A percentile compares a stretch with the other conserved stretches of the same genome.
Evolutionary conservation across 208 protist species (phyloP).

Genomic region (Kentomonas sorsogonicus): DNA sequence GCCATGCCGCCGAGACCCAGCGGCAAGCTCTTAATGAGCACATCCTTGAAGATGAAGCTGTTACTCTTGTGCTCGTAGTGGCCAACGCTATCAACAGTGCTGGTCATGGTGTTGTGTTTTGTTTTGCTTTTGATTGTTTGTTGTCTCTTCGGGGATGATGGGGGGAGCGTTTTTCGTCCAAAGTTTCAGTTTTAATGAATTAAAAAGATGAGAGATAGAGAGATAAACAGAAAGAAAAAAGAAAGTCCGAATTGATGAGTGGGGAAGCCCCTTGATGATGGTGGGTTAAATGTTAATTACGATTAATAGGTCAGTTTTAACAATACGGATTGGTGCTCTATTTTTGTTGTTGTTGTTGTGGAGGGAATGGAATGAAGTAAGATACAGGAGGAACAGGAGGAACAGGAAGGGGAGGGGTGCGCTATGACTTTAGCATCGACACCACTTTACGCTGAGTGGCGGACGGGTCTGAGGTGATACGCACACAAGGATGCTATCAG

Average conservation of each 20-base stretch:
- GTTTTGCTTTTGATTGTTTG: neutral
- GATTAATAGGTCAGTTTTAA: neutral
- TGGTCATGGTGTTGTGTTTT: neutral
- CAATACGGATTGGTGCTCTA: neutral
- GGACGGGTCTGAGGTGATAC: too few relatives aligned
- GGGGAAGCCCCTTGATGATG: neutral
- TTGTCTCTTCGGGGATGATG: neutral
- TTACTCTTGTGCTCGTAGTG: conserved; percentile 19
- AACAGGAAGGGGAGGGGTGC: neutral
- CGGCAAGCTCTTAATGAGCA: conserved; percentile 43
- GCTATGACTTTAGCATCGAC: too few relatives aligned
- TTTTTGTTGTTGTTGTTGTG: neutral
- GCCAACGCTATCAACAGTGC: too few relatives aligned
- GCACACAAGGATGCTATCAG: too few relatives aligned
- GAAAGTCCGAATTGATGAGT: neutral
- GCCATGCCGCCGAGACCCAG: conserved; percentile 58
- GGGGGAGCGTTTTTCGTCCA: too few relatives aligned
- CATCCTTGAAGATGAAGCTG: conserved; percentile 16
- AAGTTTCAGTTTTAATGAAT: neutral
- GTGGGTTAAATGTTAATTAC: neutral
- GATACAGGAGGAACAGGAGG: neutral
- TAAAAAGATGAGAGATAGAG: neutral
- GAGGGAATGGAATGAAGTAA: neutral
- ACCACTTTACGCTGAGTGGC: too few relatives aligned
- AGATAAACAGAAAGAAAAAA: neutral